These are phyloP conservation scores for Pilaira anomala DNA, from an alignment of 192 early-diverging fungal species.

Conservation along the genomic window DNA sequence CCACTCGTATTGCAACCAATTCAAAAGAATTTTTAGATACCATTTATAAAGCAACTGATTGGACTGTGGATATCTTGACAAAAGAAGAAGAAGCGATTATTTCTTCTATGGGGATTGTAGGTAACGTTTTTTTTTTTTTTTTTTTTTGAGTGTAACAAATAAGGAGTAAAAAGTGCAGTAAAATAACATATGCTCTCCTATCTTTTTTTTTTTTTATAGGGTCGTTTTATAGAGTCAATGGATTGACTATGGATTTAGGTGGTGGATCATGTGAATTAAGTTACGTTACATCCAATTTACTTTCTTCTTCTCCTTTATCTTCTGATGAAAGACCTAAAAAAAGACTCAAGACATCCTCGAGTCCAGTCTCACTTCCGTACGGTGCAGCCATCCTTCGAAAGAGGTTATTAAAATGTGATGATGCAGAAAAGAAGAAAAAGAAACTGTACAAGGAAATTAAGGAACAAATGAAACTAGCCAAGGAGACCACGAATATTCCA, in stretches of 20 bases:
- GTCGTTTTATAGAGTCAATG: constrained; percentile 49
- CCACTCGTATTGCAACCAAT: constrained; percentile 51
- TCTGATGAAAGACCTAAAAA: neutral
- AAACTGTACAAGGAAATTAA: constrained; percentile 32
- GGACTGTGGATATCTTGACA: constrained; percentile 38
- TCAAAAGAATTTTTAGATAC: constrained; percentile 39
- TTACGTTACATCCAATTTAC: constrained; percentile 36
- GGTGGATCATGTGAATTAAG: constrained; percentile 57
- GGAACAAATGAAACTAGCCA: constrained; percentile 37
- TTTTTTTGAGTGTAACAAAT: neutral
- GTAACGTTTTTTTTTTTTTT: constrained; percentile 17
- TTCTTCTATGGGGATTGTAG: constrained; percentile 49
- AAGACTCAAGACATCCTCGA: constrained; percentile 1
- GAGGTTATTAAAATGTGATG: constrained; percentile 30
- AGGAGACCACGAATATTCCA: constrained; percentile 25
- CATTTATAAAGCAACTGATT: constrained; percentile 45
- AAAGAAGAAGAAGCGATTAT: constrained; percentile 52
- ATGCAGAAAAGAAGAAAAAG: neutral
- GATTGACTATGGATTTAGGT: constrained; percentile 54
- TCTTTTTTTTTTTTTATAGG: constrained; percentile 16
- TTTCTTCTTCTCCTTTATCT: neutral
- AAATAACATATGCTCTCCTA: neutral
- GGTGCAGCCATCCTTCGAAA: constrained; percentile 50
- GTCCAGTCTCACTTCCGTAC: constrained; percentile 46
- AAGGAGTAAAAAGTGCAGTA: neutral